Evolutionary conservation across 805 yeast genomes (phyloP).

Genomic region (Candida arabinofermentans): DNA sequence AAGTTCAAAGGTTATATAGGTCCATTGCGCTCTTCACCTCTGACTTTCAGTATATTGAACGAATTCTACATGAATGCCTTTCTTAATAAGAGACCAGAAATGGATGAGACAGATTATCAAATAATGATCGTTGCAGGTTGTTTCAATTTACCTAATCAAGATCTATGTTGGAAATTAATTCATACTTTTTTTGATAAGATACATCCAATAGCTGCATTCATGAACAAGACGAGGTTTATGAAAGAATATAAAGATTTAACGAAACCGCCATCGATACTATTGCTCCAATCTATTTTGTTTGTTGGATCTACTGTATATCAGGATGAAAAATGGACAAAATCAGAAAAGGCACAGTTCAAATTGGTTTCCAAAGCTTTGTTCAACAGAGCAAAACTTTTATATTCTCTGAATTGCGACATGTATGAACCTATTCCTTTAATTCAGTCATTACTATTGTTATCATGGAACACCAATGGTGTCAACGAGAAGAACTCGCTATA

Average conservation of each 20-base stretch:
- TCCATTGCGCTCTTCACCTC: slow-evolving; percentile 5
- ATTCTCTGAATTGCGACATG: slow-evolving; percentile 64
- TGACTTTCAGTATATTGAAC: slow-evolving; percentile 8
- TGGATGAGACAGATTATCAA: slow-evolving; percentile 49
- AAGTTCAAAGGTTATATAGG: slow-evolving; percentile 27
- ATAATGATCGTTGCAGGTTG: slow-evolving; percentile 65
- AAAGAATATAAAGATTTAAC: slow-evolving; percentile 48
- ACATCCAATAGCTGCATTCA: slow-evolving; percentile 65
- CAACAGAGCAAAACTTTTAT: slow-evolving; percentile 56
- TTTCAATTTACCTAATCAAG: slow-evolving; percentile 57
- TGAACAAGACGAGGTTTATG: slow-evolving; percentile 62
- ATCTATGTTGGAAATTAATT: slow-evolving; percentile 56
- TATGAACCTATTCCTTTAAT: slow-evolving; percentile 55
- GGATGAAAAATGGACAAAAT: slow-evolving; percentile 50
- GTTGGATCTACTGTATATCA: slow-evolving; percentile 60
- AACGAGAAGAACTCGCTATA: slow-evolving; percentile 57
- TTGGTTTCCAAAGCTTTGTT: slow-evolving; percentile 25
- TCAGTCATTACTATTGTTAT: slow-evolving; percentile 55
- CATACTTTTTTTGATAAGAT: slow-evolving; percentile 56
- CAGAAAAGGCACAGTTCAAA: slow-evolving; percentile 41
- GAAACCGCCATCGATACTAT: slow-evolving; percentile 56
- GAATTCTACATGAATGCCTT: slow-evolving; percentile 6
- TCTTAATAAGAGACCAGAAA: slow-evolving; percentile 12
- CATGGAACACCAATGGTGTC: slow-evolving; percentile 76
- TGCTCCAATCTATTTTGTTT: slow-evolving; percentile 58